Percentiles rank a stretch among this genome's conserved stretches.
Evolutionary conservation across 192 early-diverging fungal genomes (phyloP).

Genomic region (Coemansia sp.): DNA sequence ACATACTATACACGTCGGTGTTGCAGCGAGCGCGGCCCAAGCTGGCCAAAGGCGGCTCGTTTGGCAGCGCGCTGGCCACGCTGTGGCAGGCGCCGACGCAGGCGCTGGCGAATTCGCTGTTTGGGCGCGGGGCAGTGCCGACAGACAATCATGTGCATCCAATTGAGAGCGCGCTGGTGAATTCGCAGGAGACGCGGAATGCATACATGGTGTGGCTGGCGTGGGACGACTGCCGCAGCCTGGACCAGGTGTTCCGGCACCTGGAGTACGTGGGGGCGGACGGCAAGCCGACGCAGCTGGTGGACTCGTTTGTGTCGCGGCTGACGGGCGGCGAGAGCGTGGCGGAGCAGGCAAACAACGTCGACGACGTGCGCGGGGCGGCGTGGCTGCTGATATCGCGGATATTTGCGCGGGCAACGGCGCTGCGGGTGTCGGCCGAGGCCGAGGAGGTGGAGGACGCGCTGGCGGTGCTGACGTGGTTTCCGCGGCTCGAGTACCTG

Average conservation of each 20-base stretch:
- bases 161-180: conserved; percentile 16
- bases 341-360: not conserved
- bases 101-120: conserved; percentile 24
- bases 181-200: not conserved
- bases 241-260: conserved; percentile 24
- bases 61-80: conserved; percentile 23
- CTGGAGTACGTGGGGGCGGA: conserved; percentile 40
- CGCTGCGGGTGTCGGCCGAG: conserved; percentile 42
- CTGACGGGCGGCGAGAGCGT: conserved; percentile 8
- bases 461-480: conserved; percentile 47
- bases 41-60: conserved; percentile 7
- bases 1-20: conserved; percentile 20
- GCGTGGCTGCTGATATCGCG: conserved; percentile 44
- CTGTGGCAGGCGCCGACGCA: conserved; percentile 30
- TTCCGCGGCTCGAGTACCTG: conserved; percentile 42
- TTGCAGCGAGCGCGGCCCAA: not conserved
- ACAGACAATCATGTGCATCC: conserved; percentile 9
- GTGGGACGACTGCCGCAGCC: conserved; percentile 43
- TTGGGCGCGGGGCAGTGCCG: not conserved
- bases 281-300: conserved; percentile 39
- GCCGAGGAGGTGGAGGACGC: conserved; percentile 45
- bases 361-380: conserved; percentile 15
- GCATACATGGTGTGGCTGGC: conserved; percentile 39
- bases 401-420: conserved; percentile 39
- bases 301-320: conserved; percentile 39